Evolutionary conservation across 176 grass and related monocot genomes (phyloP).

Genomic region (Phragmites australis): DNA sequence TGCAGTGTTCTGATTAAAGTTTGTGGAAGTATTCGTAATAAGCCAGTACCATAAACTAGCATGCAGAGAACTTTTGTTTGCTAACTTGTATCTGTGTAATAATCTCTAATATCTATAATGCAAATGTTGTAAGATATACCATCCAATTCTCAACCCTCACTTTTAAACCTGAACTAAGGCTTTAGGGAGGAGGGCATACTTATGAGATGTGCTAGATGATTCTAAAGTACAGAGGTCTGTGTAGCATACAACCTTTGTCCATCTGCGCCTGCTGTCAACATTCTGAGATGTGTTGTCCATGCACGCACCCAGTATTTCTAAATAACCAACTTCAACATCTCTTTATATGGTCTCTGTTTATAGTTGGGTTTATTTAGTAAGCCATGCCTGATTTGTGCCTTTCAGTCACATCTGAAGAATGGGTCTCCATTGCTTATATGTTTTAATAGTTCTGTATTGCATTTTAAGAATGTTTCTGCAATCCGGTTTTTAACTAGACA

Average conservation of each 20-base stretch:
- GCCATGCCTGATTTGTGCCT: background rate
- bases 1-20: background rate
- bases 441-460: background rate
- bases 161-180: background rate
- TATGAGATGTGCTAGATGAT: background rate
- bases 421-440: background rate
- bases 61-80: background rate
- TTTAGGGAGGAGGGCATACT: background rate
- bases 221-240: background rate
- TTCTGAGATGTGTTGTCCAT: background rate
- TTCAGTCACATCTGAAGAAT: constrained; percentile 1
- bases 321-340: background rate
- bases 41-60: background rate
- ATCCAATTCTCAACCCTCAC: background rate
- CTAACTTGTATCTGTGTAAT: background rate
- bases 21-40: background rate
- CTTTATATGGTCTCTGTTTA: background rate
- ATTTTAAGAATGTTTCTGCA: constrained; percentile 7
- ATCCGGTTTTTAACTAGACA: too few relatives aligned
- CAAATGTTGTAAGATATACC: background rate
- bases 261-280: background rate
- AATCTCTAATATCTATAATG: background rate
- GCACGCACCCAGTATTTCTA: background rate
- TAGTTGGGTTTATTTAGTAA: background rate
- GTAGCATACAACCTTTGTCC: background rate